Evolutionary conservation across 371 early-diverging fungal genomes (phyloP), one percentile per base, ranked within the genome.

Genomic region (Circinella minor): DNA sequence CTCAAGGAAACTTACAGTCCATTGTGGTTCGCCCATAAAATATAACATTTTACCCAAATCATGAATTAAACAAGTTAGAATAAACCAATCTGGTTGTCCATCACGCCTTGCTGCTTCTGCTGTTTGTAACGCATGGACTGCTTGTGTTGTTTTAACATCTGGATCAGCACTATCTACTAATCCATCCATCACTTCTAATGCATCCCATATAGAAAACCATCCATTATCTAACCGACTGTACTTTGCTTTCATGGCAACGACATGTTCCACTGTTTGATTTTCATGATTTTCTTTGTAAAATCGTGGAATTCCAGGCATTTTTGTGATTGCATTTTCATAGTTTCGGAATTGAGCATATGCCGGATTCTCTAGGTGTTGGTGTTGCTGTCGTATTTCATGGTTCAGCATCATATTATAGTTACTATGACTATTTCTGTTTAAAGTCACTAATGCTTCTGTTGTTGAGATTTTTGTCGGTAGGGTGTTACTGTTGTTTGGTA

Each of bases 21-120:
- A 88, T 66, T 89, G 89, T 20, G 82, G 79, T 27, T 83, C 86
- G 3, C 81, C 86, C 55, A 78, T 63, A 46, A 86, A 80, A 49
- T 74, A 78, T 9, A 89, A 63, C 36, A 83, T 75, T 72, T 89
- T 89, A 14, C 89, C 89, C 11, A 86, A 69, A 66, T 89, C 89
- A 72, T 89, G 89, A 15, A 89, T 86, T 48, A 89, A 65, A 34
- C 81, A 76, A 15, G 78, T 79, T 18, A 89, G 68, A 36, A 82
- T 71, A 75, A 89, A 74, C 89, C 88, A 89, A 13, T 78, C 63
- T 34, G 89, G 86, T 36, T 83, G 86, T 13, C 64, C 69, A 67
- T 88, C 88, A 39, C 69, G 71, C 47, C 88, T 64, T 3, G 82
- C 81, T 4, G 89, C 83, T 71, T 89, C 88, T 5, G 89, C 89